Evolutionary conservation across 208 protist species (phyloP).

Genomic region (Acanthamoeba lenticulata): DNA sequence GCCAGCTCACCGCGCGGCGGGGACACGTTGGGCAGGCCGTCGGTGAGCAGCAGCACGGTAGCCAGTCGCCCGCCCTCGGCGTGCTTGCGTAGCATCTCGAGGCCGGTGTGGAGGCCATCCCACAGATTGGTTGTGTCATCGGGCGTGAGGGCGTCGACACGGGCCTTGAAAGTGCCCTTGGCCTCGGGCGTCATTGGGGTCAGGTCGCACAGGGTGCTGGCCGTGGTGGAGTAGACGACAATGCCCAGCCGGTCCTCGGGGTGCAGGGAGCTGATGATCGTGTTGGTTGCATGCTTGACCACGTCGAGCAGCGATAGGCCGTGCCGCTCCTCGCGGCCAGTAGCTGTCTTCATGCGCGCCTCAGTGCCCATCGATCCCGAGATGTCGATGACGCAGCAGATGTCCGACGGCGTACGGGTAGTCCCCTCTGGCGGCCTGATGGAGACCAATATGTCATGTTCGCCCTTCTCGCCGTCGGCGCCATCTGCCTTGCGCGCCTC

Average conservation of each 20-base stretch:
- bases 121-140: slow-evolving; percentile 82
- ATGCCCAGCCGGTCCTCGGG: slow-evolving; percentile 71
- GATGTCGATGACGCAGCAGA: slow-evolving; percentile 79
- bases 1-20: slow-evolving; percentile 81
- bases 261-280: slow-evolving; percentile 71
- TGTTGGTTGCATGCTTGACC: slow-evolving; percentile 83
- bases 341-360: slow-evolving; percentile 42
- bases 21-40: slow-evolving; percentile 82
- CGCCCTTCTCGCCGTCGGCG: neutral
- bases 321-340: slow-evolving; percentile 71
- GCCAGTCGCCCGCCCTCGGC: neutral
- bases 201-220: slow-evolving; percentile 67
- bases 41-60: slow-evolving; percentile 82
- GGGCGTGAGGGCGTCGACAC: slow-evolving; percentile 58
- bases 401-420: slow-evolving; percentile 60
- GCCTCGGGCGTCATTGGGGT: slow-evolving; percentile 75
- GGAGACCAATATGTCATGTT: slow-evolving; percentile 3
- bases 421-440: neutral
- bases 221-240: slow-evolving; percentile 74
- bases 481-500: neutral
- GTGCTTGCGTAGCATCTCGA: slow-evolving; percentile 76
- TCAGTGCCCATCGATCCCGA: slow-evolving; percentile 79
- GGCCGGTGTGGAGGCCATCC: slow-evolving; percentile 74
- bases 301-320: slow-evolving; percentile 82
- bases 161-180: slow-evolving; percentile 7